These are phyloP conservation scores for Fulvia fulva DNA, from an alignment of 2,329 filamentous ascomycete species.

Conservation along the genomic window DNA sequence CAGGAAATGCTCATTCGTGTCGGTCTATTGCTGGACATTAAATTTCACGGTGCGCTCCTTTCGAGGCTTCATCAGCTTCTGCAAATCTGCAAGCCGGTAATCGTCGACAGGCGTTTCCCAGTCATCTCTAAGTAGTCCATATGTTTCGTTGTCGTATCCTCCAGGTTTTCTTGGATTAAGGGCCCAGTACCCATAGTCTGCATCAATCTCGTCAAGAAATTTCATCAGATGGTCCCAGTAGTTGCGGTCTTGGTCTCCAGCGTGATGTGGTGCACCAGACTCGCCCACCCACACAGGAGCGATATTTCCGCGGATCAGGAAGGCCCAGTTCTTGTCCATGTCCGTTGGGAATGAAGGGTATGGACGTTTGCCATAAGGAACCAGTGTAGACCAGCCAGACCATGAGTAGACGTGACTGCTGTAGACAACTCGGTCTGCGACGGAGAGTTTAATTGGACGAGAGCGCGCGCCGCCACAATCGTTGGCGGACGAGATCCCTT, in stretches of 20 bases:
- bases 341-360: conserved; percentile 60
- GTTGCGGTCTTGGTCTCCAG: conserved; percentile 55
- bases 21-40: not conserved
- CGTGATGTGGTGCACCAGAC: conserved; percentile 56
- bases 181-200: conserved; percentile 60
- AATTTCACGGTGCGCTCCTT: not conserved
- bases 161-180: conserved; percentile 63
- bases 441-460: conserved; percentile 56
- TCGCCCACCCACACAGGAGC: conserved; percentile 68
- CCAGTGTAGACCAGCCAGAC: conserved; percentile 57
- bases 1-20: not conserved
- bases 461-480: conserved; percentile 55
- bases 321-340: conserved; percentile 65
- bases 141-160: conserved; percentile 54
- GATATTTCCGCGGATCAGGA: conserved; percentile 53
- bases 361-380: conserved; percentile 57
- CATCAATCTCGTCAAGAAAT: conserved; percentile 57
- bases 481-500: conserved; percentile 64
- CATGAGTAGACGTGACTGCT: conserved; percentile 66
- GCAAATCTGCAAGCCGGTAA: conserved; percentile 23
- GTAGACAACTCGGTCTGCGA: conserved; percentile 58
- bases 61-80: conserved; percentile 21
- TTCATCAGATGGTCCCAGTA: conserved; percentile 64
- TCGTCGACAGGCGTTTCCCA: conserved; percentile 51
- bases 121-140: conserved; percentile 59